Evolutionary conservation across 176 grass and related monocot genomes (phyloP).

Genomic region (Melocanna baccifera): DNA sequence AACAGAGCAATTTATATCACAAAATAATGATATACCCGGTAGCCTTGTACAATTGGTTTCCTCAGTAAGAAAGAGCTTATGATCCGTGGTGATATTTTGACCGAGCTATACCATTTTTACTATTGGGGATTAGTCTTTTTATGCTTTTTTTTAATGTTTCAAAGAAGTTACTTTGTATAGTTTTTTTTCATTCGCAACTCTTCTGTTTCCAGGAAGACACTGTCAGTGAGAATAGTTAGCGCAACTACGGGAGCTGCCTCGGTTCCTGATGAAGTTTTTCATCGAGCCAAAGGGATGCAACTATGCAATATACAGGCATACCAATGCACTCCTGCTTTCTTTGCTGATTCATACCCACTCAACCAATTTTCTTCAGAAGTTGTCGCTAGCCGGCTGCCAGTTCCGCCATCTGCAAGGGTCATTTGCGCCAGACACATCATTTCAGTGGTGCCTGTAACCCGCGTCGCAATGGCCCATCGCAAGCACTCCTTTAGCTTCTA

Average conservation of each 20-base stretch:
- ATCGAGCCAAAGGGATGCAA: conserved; percentile 71
- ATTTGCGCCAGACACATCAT: conserved; percentile 81
- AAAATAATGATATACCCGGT: neutral
- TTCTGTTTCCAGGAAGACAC: conserved; percentile 60
- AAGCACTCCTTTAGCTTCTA: conserved; percentile 78
- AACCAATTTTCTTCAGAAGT: conserved; percentile 91
- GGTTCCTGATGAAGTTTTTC: conserved; percentile 86
- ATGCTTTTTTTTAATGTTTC: neutral
- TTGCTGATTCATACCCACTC: conserved; percentile 80
- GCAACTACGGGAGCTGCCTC: conserved; percentile 66
- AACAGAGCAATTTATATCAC: neutral
- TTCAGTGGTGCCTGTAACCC: conserved; percentile 76
- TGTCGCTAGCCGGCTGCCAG: conserved; percentile 47
- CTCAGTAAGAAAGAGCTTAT: neutral
- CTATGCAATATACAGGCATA: conserved; percentile 90
- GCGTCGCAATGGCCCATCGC: conserved; percentile 60
- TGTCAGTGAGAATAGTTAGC: conserved; percentile 65
- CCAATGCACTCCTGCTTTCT: conserved; percentile 92
- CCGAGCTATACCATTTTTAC: neutral
- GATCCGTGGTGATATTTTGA: neutral
- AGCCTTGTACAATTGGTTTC: neutral
- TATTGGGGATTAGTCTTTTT: neutral
- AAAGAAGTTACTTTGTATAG: neutral
- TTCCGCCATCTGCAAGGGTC: conserved; percentile 65
- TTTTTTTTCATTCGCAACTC: neutral